Percentiles rank a stretch among this genome's conserved stretches.
Evolutionary conservation across 2,329 filamentous ascomycete genomes (phyloP).

Genomic region (Gnomoniopsis sp.): DNA sequence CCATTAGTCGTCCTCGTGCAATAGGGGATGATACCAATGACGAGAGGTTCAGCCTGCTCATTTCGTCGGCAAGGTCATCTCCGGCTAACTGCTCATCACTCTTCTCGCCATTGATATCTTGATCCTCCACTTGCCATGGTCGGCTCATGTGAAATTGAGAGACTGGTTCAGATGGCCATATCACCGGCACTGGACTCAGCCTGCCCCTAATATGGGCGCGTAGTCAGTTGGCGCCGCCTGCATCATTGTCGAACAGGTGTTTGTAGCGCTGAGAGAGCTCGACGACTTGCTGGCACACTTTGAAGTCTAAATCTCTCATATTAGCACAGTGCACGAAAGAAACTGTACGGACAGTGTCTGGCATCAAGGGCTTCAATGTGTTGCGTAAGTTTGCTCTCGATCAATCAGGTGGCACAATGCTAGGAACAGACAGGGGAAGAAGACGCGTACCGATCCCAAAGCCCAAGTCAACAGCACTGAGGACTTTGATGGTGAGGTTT

Average conservation of each 20-base stretch:
- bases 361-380: background rate
- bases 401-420: background rate
- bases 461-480: constrained; percentile 69
- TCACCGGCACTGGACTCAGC: constrained; percentile 1
- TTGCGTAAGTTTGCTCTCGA: background rate
- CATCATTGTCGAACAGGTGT: constrained; percentile 70
- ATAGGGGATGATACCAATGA: background rate
- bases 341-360: background rate
- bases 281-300: constrained; percentile 73
- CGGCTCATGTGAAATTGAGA: background rate
- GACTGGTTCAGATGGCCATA: constrained; percentile 12
- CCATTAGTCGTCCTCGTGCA: background rate
- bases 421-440: background rate
- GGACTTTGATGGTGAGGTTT: constrained; percentile 68
- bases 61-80: background rate
- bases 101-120: background rate
- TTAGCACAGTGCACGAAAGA: background rate
- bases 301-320: constrained; percentile 58
- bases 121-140: background rate
- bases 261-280: constrained; percentile 81
- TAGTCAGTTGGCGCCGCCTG: constrained; percentile 21
- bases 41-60: constrained; percentile 10
- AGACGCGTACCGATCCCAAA: constrained; percentile 59
- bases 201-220: constrained; percentile 2
- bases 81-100: background rate